These are phyloP conservation scores for Volvox africanus DNA, from an alignment of 139 green algal genomes.

Conservation along the genomic window DNA sequence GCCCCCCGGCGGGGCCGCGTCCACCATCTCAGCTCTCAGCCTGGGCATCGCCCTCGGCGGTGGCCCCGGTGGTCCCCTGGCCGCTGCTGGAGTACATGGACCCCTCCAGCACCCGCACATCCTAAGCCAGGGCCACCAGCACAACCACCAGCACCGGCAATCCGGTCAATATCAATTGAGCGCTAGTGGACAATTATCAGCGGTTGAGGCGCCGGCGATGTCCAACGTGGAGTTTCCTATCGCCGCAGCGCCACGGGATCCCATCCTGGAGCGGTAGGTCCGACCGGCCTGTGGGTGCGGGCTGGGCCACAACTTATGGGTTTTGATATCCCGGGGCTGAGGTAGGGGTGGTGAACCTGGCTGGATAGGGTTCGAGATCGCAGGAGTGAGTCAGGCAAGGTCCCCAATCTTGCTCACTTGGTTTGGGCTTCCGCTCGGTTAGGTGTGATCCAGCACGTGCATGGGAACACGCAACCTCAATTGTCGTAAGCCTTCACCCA, in stretches of 20 bases:
- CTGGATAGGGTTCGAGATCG: no score
- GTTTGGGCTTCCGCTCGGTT: no score
- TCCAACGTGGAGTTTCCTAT: constrained; percentile 39
- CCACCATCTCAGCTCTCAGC: constrained; percentile 31
- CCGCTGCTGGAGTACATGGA: neutral
- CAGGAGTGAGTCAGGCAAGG: no score
- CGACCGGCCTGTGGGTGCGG: no score
- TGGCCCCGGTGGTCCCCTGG: neutral
- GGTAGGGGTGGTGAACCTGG: no score
- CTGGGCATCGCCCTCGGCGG: constrained; percentile 28
- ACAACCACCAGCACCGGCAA: neutral
- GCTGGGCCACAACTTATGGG: no score
- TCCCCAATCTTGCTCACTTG: no score
- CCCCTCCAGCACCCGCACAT: neutral
- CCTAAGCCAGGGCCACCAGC: neutral
- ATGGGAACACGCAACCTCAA: no score
- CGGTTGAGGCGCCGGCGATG: neutral
- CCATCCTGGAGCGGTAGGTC: constrained; percentile 9
- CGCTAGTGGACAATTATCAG: neutral
- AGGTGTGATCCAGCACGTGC: no score
- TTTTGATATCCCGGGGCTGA: no score
- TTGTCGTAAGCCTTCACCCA: no score
- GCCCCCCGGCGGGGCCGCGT: neutral
- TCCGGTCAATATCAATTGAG: neutral
- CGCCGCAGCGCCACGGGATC: constrained; percentile 15